A percentile compares a stretch with the other conserved stretches of the same genome.
Evolutionary conservation across 306 rosid species (phyloP).

Genomic region (Cucurbita maxima): DNA sequence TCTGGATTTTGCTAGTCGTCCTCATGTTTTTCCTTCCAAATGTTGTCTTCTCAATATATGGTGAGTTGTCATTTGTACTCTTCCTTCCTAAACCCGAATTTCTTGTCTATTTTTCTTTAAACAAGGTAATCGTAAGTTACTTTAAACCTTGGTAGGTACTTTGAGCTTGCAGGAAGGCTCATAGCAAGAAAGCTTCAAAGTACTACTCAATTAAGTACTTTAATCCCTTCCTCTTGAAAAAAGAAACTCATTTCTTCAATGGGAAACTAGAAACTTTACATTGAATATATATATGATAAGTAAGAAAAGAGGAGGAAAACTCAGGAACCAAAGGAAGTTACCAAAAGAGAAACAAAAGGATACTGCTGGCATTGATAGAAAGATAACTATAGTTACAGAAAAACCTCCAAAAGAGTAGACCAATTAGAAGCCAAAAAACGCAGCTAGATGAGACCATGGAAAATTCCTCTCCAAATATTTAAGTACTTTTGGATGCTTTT

Average conservation of each 20-base stretch:
- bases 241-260: background rate
- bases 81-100: background rate
- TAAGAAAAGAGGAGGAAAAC: background rate
- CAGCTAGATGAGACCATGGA: background rate
- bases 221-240: background rate
- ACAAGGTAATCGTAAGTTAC: background rate
- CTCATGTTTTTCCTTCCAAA: conserved; percentile 79
- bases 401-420: background rate
- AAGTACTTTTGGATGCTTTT: background rate
- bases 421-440: background rate
- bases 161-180: background rate
- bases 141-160: background rate
- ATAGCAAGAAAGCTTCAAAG: background rate
- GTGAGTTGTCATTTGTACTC: conserved; percentile 21
- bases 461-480: background rate
- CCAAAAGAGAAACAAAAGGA: background rate
- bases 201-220: background rate
- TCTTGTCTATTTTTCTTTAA: background rate
- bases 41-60: conserved; percentile 40
- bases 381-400: background rate
- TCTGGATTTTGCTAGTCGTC: conserved; percentile 71
- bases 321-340: background rate
- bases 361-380: background rate
- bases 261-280: background rate
- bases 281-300: background rate